Evolutionary conservation across 140 eudicot genomes (phyloP).

Genomic region (Flaveria floridana): DNA sequence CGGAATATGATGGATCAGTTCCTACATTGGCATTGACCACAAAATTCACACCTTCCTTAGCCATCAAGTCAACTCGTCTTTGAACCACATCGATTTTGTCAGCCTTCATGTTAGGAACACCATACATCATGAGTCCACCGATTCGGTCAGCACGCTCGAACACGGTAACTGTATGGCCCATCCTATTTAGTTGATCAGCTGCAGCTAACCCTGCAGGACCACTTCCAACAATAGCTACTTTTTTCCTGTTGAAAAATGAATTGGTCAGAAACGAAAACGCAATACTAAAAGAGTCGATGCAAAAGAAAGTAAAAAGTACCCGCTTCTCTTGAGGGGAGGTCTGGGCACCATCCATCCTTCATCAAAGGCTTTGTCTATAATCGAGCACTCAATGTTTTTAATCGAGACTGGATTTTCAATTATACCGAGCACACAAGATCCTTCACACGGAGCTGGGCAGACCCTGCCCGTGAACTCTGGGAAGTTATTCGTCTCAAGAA

Average conservation of each 20-base stretch:
- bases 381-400: conserved; percentile 89
- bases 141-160: conserved; percentile 95
- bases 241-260: conserved; percentile 51
- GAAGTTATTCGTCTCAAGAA: conserved; percentile 91
- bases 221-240: conserved; percentile 92
- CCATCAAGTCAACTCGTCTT: conserved; percentile 89
- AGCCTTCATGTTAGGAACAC: conserved; percentile 98
- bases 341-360: conserved; percentile 99
- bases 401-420: conserved; percentile 97
- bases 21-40: conserved; percentile 87
- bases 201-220: conserved; percentile 99
- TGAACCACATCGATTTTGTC: conserved; percentile 85
- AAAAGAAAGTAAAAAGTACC: conserved; percentile 44
- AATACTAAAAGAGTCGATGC: neutral
- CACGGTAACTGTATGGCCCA: conserved; percentile 88
- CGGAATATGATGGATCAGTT: conserved; percentile 62
- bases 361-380: conserved; percentile 92
- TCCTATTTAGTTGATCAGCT: conserved; percentile 83
- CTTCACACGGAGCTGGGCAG: conserved; percentile 99
- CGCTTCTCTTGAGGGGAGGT: conserved; percentile 80
- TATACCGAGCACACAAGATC: conserved; percentile 97
- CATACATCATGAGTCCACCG: conserved; percentile 99
- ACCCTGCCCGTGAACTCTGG: conserved; percentile 99
- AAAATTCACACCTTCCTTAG: conserved; percentile 83
- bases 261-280: neutral